Percentiles rank a stretch among this genome's conserved stretches.
Conservation (phyloP, 768 basidiomycete genomes). For the Mycena floridula region DNA sequence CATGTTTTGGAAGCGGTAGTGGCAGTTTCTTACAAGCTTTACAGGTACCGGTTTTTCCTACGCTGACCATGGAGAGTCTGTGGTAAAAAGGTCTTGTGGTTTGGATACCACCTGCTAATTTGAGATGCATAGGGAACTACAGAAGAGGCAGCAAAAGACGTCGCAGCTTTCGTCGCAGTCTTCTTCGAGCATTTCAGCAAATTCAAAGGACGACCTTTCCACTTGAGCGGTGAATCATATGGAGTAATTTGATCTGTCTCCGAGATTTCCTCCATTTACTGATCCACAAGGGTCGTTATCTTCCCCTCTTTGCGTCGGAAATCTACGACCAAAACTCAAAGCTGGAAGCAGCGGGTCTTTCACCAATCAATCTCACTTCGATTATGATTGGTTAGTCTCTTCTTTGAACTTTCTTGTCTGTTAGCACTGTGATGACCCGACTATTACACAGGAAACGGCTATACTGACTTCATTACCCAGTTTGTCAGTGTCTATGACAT, state of each 20-base stretch:
- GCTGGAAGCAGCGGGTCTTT: conserved; percentile 34
- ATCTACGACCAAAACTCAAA: conserved; percentile 41
- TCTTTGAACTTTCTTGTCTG: neutral
- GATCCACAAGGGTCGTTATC: conserved; percentile 36
- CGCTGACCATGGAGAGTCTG: conserved; percentile 32
- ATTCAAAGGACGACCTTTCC: conserved; percentile 42
- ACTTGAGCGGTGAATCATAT: conserved; percentile 45
- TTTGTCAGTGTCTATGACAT: conserved; percentile 39
- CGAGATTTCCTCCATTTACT: neutral
- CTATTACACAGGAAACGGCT: conserved; percentile 29
- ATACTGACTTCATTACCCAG: conserved; percentile 30
- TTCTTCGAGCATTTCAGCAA: conserved; percentile 49
- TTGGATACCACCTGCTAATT: too few relatives aligned
- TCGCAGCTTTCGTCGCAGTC: conserved; percentile 49
- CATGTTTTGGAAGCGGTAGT: conserved; percentile 41
- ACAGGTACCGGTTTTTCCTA: too few relatives aligned
- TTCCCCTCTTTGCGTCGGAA: conserved; percentile 43
- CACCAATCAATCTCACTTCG: conserved; percentile 43
- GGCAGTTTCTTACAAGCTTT: conserved; percentile 11
- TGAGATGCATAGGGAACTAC: conserved; percentile 46
- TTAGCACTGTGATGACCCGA: neutral
- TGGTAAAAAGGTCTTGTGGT: too few relatives aligned
- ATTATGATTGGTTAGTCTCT: conserved; percentile 40
- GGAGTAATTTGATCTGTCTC: conserved; percentile 26
- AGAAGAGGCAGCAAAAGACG: too few relatives aligned